Evolutionary conservation across 345 rosid species (phyloP).

Genomic region (Eucalyptus dawsonii): DNA sequence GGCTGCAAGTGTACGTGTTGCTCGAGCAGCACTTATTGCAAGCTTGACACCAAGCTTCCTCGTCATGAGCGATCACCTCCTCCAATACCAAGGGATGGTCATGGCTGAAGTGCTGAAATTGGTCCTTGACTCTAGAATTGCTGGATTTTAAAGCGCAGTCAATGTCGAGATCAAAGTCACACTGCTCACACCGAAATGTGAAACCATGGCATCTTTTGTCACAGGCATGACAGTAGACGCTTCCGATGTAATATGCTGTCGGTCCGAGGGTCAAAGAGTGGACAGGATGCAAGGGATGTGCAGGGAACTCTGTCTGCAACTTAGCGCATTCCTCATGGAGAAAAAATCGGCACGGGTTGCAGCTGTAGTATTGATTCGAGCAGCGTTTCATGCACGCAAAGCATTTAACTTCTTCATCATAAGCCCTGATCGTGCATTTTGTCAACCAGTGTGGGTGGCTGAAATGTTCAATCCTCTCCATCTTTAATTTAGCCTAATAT

Average conservation of each 20-base stretch:
- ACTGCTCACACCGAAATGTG: neutral
- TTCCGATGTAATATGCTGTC: neutral
- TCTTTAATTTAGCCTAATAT: neutral
- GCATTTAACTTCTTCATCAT: neutral
- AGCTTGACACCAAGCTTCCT: neutral
- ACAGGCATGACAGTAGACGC: neutral
- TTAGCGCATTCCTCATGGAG: neutral
- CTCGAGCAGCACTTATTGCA: neutral
- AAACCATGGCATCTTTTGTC: neutral
- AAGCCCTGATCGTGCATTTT: neutral
- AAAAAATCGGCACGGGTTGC: neutral
- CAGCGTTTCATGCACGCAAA: neutral
- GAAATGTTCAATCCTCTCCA: neutral
- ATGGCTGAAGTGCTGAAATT: neutral
- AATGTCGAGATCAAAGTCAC: neutral
- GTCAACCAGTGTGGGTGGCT: neutral
- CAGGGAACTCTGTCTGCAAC: accelerated
- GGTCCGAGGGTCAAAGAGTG: neutral
- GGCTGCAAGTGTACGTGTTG: neutral
- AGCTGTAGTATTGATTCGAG: neutral
- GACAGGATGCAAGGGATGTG: neutral
- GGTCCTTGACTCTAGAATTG: neutral
- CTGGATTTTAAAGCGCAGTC: neutral
- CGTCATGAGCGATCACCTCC: accelerated
- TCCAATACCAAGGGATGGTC: neutral